Conservation (phyloP, 1,139 yeast species). For the Scheffersomyces cryptocercus region DNA sequence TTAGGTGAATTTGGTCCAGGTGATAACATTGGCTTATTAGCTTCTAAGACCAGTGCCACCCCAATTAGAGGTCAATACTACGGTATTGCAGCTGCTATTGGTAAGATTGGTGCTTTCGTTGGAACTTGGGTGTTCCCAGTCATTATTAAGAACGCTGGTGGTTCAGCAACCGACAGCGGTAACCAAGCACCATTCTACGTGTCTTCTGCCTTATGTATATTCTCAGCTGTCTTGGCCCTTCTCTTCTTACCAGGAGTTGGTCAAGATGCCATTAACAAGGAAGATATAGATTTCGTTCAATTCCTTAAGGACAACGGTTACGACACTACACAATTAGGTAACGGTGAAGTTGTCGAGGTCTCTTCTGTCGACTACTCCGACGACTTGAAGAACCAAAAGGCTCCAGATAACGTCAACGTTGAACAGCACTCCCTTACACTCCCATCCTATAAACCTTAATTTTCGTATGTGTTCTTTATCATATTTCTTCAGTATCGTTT, state of each 20-base stretch:
- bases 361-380: background rate
- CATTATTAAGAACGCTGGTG: constrained; percentile 52
- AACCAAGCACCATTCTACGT: constrained; percentile 80
- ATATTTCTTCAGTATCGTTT: too few species aligned
- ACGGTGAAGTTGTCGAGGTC: constrained; percentile 18
- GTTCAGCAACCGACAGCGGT: constrained; percentile 47
- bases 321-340: constrained; percentile 55
- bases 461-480: too few species aligned
- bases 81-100: constrained; percentile 88
- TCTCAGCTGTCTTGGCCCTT: constrained; percentile 68
- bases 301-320: constrained; percentile 63
- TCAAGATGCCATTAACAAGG: constrained; percentile 78
- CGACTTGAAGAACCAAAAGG: background rate
- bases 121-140: constrained; percentile 89
- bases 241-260: constrained; percentile 79
- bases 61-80: constrained; percentile 89
- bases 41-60: constrained; percentile 84
- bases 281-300: constrained; percentile 68
- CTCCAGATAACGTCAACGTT: background rate
- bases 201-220: constrained; percentile 71
- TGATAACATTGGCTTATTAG: constrained; percentile 84
- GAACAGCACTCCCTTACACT: background rate
- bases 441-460: too few species aligned
- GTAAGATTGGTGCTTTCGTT: constrained; percentile 89
- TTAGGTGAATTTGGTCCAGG: constrained; percentile 96